phyloP scores from a whole-genome alignment of 2,329 filamentous ascomycete genomes.

The Fusarium sp. region DNA sequence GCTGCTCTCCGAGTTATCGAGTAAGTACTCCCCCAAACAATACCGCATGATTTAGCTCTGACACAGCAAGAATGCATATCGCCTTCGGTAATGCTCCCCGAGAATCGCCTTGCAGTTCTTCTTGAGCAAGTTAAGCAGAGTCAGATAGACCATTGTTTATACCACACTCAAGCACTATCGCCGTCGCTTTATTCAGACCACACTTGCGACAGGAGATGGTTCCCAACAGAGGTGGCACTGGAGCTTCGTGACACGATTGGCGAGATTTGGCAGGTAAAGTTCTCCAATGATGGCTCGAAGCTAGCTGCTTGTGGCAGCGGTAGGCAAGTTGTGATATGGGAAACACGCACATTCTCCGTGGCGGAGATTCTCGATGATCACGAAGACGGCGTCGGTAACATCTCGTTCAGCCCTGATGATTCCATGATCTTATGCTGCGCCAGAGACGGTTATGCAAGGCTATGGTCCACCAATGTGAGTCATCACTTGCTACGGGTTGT shows the following conservation, averaged over 20 bases:
- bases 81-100: constrained; percentile 95
- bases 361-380: constrained; percentile 73
- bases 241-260: constrained; percentile 79
- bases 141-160: constrained; percentile 86
- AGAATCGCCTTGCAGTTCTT: constrained; percentile 84
- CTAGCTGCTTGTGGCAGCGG: constrained; percentile 86
- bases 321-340: constrained; percentile 82
- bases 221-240: constrained; percentile 77
- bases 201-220: constrained; percentile 80
- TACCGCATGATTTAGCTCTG: neutral
- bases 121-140: constrained; percentile 84
- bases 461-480: constrained; percentile 79
- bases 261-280: constrained; percentile 92
- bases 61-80: constrained; percentile 82
- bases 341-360: constrained; percentile 75
- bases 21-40: constrained; percentile 60
- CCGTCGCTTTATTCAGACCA: constrained; percentile 93
- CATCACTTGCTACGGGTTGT: neutral
- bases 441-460: constrained; percentile 75
- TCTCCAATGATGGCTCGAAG: constrained; percentile 86
- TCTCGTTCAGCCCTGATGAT: constrained; percentile 94
- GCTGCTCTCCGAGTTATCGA: constrained; percentile 84
- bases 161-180: constrained; percentile 82
- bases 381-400: constrained; percentile 76
- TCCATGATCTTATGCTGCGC: constrained; percentile 86